phyloP scores from a whole-genome alignment of 2,329 filamentous ascomycete genomes.

The Colletotrichum tropicale region DNA sequence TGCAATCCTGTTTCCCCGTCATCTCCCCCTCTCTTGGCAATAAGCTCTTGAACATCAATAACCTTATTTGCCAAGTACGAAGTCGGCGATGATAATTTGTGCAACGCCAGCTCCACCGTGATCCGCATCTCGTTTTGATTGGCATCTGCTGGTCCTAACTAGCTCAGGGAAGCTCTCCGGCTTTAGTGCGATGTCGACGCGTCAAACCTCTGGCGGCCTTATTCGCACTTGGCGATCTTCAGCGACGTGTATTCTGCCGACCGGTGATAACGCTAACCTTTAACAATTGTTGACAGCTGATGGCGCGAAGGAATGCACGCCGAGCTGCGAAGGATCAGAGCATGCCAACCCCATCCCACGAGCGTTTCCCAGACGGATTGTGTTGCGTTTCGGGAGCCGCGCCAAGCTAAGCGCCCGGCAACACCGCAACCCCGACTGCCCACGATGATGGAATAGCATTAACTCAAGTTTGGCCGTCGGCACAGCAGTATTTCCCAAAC shows the following conservation, averaged over 20 bases:
- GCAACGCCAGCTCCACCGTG: background rate
- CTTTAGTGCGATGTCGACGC: background rate
- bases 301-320: background rate
- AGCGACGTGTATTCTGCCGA: background rate
- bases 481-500: background rate
- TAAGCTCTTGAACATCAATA: background rate
- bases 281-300: background rate
- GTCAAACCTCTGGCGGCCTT: background rate
- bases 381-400: background rate
- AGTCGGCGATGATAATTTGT: background rate
- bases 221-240: background rate
- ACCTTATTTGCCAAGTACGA: background rate
- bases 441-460: background rate
- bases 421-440: background rate
- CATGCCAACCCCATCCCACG: background rate
- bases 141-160: background rate
- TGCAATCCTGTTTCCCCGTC: background rate
- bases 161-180: background rate
- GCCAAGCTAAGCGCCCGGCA: background rate
- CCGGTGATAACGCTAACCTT: background rate
- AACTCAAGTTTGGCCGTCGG: background rate
- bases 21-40: background rate
- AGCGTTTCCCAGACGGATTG: background rate
- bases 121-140: background rate
- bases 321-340: background rate